These are phyloP conservation scores for Sarocladium kiliense DNA, from an alignment of 2,329 filamentous ascomycete species.

Conservation along the genomic window DNA sequence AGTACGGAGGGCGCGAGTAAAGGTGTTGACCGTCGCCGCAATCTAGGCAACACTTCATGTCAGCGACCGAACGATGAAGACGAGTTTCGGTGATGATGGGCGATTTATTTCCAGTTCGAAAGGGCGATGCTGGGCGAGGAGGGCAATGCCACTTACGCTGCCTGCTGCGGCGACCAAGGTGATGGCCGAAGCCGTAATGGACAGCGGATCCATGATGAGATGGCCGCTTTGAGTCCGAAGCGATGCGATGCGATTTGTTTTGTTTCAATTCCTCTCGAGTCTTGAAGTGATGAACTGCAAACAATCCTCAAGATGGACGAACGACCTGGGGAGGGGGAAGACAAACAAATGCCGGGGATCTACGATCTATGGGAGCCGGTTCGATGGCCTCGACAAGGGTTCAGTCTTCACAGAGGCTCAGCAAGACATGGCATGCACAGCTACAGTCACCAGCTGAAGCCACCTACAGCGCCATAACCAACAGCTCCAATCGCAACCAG, in stretches of 20 bases:
- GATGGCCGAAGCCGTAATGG: slow-evolving; percentile 3
- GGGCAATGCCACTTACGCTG: not conserved
- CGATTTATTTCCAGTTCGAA: not conserved
- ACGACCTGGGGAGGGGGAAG: not conserved
- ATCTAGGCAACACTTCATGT: not conserved
- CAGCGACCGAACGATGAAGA: not conserved
- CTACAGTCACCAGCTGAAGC: not conserved
- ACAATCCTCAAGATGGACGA: not conserved
- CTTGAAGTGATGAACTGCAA: not conserved
- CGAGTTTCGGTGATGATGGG: not conserved
- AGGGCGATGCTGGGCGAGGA: not conserved
- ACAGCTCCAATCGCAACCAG: not conserved
- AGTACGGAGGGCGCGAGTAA: slow-evolving; percentile 11
- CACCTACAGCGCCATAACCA: not conserved
- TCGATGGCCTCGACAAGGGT: not conserved
- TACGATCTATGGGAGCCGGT: not conserved
- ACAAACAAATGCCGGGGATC: not conserved
- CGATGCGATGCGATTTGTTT: not conserved
- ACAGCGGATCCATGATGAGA: slow-evolving; percentile 1
- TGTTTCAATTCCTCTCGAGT: not conserved
- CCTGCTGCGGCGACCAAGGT: slow-evolving; percentile 1
- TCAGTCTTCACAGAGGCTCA: not conserved
- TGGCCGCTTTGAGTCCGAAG: not conserved
- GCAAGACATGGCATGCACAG: not conserved
- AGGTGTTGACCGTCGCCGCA: not conserved